Conservation (phyloP, 148 eudicot species). For the Gaultheria prostrata region DNA sequence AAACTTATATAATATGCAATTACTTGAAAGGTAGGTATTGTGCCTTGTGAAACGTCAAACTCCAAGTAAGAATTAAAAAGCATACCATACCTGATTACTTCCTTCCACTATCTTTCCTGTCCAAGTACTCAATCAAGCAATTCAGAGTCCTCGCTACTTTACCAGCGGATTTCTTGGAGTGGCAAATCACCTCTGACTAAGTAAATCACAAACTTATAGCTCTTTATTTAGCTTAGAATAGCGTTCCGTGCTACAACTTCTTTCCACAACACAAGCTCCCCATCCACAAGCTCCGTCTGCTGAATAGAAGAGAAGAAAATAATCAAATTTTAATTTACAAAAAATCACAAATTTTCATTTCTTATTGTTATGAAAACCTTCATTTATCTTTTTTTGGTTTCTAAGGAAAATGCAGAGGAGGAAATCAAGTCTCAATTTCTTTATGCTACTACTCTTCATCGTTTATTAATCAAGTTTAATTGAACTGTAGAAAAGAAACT, state of each 20-base stretch:
- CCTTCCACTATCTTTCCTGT: background rate
- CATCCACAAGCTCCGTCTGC: background rate
- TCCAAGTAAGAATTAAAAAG: background rate
- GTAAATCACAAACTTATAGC: background rate
- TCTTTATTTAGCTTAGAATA: background rate
- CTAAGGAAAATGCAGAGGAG: background rate
- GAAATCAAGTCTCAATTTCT: background rate
- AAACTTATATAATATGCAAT: constrained; percentile 57
- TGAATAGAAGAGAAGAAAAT: background rate
- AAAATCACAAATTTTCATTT: too few species aligned
- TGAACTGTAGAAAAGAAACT: background rate
- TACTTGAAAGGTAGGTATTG: background rate
- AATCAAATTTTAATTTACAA: background rate
- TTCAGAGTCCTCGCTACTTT: background rate
- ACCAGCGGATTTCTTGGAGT: constrained; percentile 1
- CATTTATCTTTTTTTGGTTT: background rate
- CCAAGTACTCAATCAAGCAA: constrained; percentile 9
- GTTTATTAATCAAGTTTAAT: background rate
- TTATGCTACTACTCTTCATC: too few species aligned
- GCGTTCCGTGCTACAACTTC: background rate
- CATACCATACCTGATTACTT: constrained; percentile 13
- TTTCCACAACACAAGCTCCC: too few species aligned
- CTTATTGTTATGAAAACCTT: too few species aligned
- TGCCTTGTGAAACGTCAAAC: background rate
- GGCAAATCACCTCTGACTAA: background rate